phyloP scores from a whole-genome alignment of 768 basidiomycete genomes.

The Xerocomus potaroensis region DNA sequence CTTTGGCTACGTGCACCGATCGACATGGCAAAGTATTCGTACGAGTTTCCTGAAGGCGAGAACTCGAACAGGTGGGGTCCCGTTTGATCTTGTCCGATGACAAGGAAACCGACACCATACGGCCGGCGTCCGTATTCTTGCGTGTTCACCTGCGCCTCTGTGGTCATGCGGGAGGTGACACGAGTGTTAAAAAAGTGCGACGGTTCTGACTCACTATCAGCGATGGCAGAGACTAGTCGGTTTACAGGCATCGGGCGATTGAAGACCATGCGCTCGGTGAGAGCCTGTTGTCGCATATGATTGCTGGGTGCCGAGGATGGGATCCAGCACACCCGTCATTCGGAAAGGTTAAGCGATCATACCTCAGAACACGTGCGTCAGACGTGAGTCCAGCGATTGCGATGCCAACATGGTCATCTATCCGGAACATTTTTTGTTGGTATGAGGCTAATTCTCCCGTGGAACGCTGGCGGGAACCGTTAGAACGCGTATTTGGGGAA shows the following conservation, averaged over 20 bases:
- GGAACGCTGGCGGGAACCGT: constrained; percentile 63
- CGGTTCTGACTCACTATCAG: constrained; percentile 70
- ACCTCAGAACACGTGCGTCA: constrained; percentile 97
- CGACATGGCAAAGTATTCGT: constrained; percentile 97
- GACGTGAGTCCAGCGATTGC: constrained; percentile 99
- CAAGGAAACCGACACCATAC: constrained; percentile 98
- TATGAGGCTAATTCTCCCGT: constrained; percentile 98
- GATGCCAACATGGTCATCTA: constrained; percentile 99
- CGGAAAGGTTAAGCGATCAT: neutral
- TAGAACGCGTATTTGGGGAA: neutral
- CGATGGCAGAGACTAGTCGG: constrained; percentile 87
- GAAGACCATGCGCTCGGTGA: constrained; percentile 92
- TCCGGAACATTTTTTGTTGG: constrained; percentile 99
- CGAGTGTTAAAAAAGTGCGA: neutral
- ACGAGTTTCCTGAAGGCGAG: constrained; percentile 94
- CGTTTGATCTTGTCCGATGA: constrained; percentile 93
- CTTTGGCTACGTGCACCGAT: constrained; percentile 98
- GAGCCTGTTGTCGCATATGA: constrained; percentile 99
- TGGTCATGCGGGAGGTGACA: constrained; percentile 6
- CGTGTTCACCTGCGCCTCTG: constrained; percentile 98
- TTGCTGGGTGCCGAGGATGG: constrained; percentile 55
- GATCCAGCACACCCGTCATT: neutral
- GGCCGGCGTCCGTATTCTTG: constrained; percentile 97
- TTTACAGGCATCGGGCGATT: constrained; percentile 94
- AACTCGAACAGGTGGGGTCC: constrained; percentile 99